Conservation (phyloP, 2,329 filamentous ascomycete species). For the Xylaria sp. region DNA sequence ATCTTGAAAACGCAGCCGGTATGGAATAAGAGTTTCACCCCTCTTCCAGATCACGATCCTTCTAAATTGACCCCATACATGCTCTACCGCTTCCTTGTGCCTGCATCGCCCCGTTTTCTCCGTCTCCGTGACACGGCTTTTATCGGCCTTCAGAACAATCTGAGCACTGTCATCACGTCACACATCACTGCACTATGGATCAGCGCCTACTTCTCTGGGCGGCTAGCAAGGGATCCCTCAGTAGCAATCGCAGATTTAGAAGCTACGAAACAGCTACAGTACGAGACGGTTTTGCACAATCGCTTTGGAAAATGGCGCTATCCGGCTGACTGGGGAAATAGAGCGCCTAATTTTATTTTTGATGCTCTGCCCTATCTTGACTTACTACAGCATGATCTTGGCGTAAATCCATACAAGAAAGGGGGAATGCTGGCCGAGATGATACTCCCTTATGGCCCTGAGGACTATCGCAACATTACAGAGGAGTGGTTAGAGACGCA, state of each 20-base stretch:
- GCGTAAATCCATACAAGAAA: slow-evolving; percentile 67
- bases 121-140: slow-evolving; percentile 61
- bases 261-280: slow-evolving; percentile 50
- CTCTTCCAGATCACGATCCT: slow-evolving; percentile 54
- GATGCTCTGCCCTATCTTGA: slow-evolving; percentile 81
- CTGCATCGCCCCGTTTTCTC: slow-evolving; percentile 51
- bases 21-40: slow-evolving; percentile 54
- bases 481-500: slow-evolving; percentile 58
- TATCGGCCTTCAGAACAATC: slow-evolving; percentile 58
- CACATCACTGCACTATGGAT: slow-evolving; percentile 66
- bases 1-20: slow-evolving; percentile 59
- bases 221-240: slow-evolving; percentile 15
- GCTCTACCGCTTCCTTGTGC: slow-evolving; percentile 59
- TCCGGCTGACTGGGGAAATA: slow-evolving; percentile 71
- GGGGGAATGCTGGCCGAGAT: slow-evolving; percentile 62
- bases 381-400: slow-evolving; percentile 73
- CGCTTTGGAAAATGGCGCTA: slow-evolving; percentile 78
- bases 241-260: slow-evolving; percentile 33
- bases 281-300: slow-evolving; percentile 71
- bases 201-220: slow-evolving; percentile 64
- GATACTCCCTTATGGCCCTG: slow-evolving; percentile 66
- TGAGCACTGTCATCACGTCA: slow-evolving; percentile 57
- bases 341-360: slow-evolving; percentile 78
- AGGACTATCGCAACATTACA: slow-evolving; percentile 66
- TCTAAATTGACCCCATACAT: slow-evolving; percentile 53